These are phyloP conservation scores for Stachybotrys echinatus DNA, from an alignment of 2,329 filamentous ascomycete species.

Conservation along the genomic window DNA sequence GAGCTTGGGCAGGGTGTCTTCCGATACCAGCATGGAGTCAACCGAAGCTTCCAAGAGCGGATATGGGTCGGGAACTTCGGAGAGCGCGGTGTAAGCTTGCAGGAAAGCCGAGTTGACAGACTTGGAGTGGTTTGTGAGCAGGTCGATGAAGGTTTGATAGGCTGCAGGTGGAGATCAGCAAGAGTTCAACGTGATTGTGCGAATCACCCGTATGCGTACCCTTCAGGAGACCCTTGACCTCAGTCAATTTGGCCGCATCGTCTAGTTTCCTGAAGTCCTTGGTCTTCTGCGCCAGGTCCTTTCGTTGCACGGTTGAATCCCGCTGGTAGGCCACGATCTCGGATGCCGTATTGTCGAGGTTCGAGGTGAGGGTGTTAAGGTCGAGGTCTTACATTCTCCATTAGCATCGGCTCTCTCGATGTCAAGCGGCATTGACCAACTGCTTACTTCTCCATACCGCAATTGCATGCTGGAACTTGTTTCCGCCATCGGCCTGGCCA, in stretches of 20 bases:
- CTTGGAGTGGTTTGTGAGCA: constrained; percentile 94
- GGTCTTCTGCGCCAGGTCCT: constrained; percentile 97
- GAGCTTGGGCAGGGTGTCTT: constrained; percentile 87
- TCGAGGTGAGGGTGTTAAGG: constrained; percentile 75
- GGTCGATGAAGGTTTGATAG: constrained; percentile 96
- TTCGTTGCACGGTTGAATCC: constrained; percentile 91
- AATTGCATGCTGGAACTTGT: constrained; percentile 96
- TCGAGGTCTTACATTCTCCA: constrained; percentile 63
- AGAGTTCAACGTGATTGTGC: background rate
- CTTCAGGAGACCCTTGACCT: constrained; percentile 87
- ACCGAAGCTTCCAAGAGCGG: constrained; percentile 94
- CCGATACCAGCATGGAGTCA: constrained; percentile 84
- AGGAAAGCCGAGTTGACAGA: constrained; percentile 89
- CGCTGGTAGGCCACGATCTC: constrained; percentile 91
- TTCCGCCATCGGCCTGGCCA: constrained; percentile 52
- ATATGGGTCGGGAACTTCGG: constrained; percentile 94
- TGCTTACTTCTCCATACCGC: constrained; percentile 83
- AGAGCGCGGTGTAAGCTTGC: constrained; percentile 86
- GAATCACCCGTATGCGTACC: constrained; percentile 39
- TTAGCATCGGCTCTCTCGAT: constrained; percentile 9
- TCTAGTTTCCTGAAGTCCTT: constrained; percentile 96
- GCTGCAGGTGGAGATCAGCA: constrained; percentile 43
- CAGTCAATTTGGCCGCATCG: constrained; percentile 76
- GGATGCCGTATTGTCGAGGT: constrained; percentile 87
- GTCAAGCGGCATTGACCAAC: background rate